Base-by-base conservation (phyloP, 1,284 basidiomycete species). In the Ustilago esculenta region DNA sequence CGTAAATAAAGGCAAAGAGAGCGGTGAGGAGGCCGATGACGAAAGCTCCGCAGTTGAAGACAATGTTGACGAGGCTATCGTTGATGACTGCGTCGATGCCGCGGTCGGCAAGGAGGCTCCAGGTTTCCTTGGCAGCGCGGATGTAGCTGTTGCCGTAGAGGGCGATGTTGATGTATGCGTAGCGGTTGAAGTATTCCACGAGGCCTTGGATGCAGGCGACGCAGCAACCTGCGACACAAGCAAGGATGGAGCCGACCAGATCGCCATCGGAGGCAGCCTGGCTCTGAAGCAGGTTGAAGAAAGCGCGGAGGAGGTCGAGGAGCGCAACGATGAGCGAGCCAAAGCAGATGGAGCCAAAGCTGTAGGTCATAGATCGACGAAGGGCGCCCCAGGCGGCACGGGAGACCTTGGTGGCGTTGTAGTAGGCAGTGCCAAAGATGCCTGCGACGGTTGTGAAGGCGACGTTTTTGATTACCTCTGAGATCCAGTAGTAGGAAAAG, bases 111-210 rank as follows among this genome's bases (percentile, higher is more conserved):
- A 94, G 88, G 50, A 94, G 81, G n/a, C 86, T 85, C 91, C 91
- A 95, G 0, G 92, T 92, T 80, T 93, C 91, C 82, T 91, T 92
- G 4, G 92, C 91, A n/a, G 92, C 92, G 15, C 85, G 80, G 49
- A 92, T 86, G 63, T 94, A 95, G 1, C 88, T 84, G 83, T 95
- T 94, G 21, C 92, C 92, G 81, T 93, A 94, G 3, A 94, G 84
- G 77, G 92, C 90, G 73, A 94, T 92, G 78, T 90, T 90, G 34
- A 88, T 89, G 79, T 91, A 90, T 84, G 77, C 78, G 45, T 79
- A 79, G 29, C 70, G 64, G 61, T 78, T 75, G 35, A 79, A 85
- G 76, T 81, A 88, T 86, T 88, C 94, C 85, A 74, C 64, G 8
- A 74, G 48, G 8, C 43, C 48, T 5, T 47, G 54, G 46, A 74